Base-by-base conservation (phyloP, 306 rosid species). In the Ceratonia siliqua region DNA sequence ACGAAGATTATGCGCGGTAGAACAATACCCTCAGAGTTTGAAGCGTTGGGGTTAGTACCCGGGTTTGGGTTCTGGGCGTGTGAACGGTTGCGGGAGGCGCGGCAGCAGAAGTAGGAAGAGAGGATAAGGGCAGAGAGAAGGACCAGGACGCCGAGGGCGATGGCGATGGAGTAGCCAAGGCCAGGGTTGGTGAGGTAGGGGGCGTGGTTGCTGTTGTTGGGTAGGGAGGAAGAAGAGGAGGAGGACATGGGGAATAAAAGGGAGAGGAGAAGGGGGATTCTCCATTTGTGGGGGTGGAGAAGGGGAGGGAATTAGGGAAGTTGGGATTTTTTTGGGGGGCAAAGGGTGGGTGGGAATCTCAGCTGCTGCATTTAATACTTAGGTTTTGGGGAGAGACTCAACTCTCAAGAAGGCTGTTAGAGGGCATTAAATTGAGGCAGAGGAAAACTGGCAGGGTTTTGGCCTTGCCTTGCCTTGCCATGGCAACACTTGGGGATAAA, bases 91-190 rank as follows among this genome's bases (percentile, higher is more conserved):
- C 75, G 66, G 10, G 78, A 49, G 41, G 78, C 27, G 78, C 97
- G 97, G 77, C 97, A 86, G 72, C 96, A 94, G 67, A 94, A 82
- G 85, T 94, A 94, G 78, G 96, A 94, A 12, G 90, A 87, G 75
- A 94, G 96, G 56, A 94, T 84, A 57, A 94, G 82, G 3, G 92
- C 77, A 55, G 97, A 89, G 82, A 94, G 88, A 41, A 94, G 91
- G 75, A 94, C 80, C 78, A 94, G 94, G 74, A 94, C 90, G 62
- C 87, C 92, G 25, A 94, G 91, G 62, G 96, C 92, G 69, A 94
- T 86, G 85, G 96, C 98, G 54, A 94, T 94, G 85, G 92, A 85
- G 82, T 94, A 94, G 81, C 97, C 98, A 54, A 89, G 84, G 78
- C 98, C 96, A 55, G 91, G 77, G 55, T 79, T 87, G 35, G 96